Percentiles rank a stretch among this genome's conserved stretches.
phyloP scores from a whole-genome alignment of 106 monocot species.

The Agapanthus africanus region DNA sequence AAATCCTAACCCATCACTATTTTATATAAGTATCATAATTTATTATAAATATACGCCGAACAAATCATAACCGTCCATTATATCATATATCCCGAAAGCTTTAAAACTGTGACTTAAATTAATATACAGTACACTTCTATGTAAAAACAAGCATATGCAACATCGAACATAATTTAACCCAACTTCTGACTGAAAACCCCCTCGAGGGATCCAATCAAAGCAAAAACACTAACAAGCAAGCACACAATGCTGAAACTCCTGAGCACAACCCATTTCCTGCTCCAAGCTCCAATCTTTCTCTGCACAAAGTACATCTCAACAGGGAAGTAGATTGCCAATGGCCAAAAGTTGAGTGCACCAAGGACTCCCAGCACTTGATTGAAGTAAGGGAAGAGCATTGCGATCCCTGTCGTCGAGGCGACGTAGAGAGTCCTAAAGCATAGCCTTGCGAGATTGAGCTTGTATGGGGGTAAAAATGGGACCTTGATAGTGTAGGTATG shows the following conservation, averaged over 20 bases:
- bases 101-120: no score
- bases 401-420: constrained; percentile 20
- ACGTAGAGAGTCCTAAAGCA: constrained; percentile 37
- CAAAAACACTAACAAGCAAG: constrained; percentile 20
- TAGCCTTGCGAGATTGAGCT: constrained; percentile 20
- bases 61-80: no score
- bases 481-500: constrained; percentile 14
- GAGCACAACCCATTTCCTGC: constrained; percentile 29
- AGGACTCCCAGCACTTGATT: constrained; percentile 45
- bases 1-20: no score
- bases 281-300: constrained; percentile 33
- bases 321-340: constrained; percentile 42
- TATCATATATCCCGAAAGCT: no score
- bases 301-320: constrained; percentile 52
- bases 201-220: constrained; percentile 38
- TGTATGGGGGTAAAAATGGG: constrained; percentile 14
- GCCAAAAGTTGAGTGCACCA: constrained; percentile 49
- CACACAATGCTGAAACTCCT: constrained; percentile 30
- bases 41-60: no score
- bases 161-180: no score
- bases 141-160: no score
- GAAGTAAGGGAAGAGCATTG: constrained; percentile 54
- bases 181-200: constrained; percentile 38
- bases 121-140: no score
- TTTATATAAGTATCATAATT: no score